Conservation (phyloP, 805 yeast genomes). For the Candida suzukii region DNA sequence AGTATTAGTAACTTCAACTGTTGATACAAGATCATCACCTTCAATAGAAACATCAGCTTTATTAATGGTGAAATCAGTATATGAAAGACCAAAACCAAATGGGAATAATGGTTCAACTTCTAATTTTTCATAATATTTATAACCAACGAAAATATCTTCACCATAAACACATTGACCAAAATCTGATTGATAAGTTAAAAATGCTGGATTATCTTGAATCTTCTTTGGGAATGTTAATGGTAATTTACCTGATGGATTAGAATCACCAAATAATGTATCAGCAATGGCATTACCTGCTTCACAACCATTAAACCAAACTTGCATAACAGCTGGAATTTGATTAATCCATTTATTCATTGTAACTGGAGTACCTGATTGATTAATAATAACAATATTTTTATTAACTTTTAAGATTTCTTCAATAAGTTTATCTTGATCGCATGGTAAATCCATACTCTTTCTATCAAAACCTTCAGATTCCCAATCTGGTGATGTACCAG, state of each 20-base stretch:
- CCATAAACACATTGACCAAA: slow-evolving; percentile 52
- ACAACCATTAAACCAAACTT: slow-evolving; percentile 53
- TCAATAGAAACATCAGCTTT: slow-evolving; percentile 28
- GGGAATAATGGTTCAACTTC: slow-evolving; percentile 45
- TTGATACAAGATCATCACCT: slow-evolving; percentile 16
- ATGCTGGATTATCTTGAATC: slow-evolving; percentile 50
- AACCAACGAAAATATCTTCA: no score
- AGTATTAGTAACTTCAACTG: slow-evolving; percentile 39
- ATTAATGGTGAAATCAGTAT: slow-evolving; percentile 40
- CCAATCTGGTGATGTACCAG: slow-evolving; percentile 49
- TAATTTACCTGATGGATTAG: slow-evolving; percentile 54
- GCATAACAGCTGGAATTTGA: slow-evolving; percentile 36
- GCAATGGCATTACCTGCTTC: slow-evolving; percentile 55
- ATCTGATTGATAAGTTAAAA: slow-evolving; percentile 41
- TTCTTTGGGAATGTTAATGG: slow-evolving; percentile 48
- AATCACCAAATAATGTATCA: slow-evolving; percentile 53
- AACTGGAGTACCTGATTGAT: slow-evolving; percentile 58
- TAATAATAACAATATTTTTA: slow-evolving; percentile 43
- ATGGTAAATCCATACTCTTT: slow-evolving; percentile 42
- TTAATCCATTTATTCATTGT: slow-evolving; percentile 43
- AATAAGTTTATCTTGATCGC: slow-evolving; percentile 37
- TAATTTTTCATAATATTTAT: slow-evolving; percentile 50
- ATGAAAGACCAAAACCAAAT: slow-evolving; percentile 59
- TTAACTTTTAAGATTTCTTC: slow-evolving; percentile 38
- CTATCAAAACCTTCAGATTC: slow-evolving; percentile 59